Evolutionary conservation across 2,329 filamentous ascomycete genomes (phyloP).

Genomic region (Fusarium fracticaudum): DNA sequence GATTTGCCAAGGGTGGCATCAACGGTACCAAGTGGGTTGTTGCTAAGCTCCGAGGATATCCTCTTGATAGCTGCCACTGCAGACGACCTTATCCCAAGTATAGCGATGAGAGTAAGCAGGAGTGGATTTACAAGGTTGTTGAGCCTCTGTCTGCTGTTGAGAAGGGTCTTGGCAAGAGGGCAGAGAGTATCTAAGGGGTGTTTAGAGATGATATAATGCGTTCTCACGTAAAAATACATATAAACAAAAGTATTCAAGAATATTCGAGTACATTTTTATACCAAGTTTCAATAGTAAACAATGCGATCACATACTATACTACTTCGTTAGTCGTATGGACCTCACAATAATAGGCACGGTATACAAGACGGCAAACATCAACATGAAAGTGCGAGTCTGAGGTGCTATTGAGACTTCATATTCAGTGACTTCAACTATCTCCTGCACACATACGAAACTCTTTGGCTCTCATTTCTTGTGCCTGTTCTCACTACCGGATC

Average conservation of each 20-base stretch:
- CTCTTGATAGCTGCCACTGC: slow-evolving; percentile 60
- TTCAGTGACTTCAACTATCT: neutral
- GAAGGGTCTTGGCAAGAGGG: slow-evolving; percentile 37
- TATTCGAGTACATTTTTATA: accelerated
- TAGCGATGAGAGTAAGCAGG: slow-evolving; percentile 46
- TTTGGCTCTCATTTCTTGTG: neutral
- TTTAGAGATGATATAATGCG: neutral
- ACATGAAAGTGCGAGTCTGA: no score
- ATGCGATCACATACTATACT: no score
- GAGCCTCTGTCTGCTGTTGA: slow-evolving; percentile 37
- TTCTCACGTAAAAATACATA: neutral
- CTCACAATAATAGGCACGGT: neutral
- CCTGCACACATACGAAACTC: accelerated
- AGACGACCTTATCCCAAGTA: slow-evolving; percentile 64
- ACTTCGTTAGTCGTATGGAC: no score
- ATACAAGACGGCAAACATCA: no score
- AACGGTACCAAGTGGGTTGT: slow-evolving; percentile 71
- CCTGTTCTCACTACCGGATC: neutral
- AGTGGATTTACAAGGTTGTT: slow-evolving; percentile 45
- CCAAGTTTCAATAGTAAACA: neutral
- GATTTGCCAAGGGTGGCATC: slow-evolving; percentile 66
- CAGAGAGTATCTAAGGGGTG: neutral
- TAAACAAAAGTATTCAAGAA: neutral
- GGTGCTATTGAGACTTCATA: neutral
- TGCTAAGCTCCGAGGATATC: slow-evolving; percentile 62